Evolutionary conservation across 768 basidiomycete genomes (phyloP), one percentile per base, ranked within the genome.

Genomic region (Royoungia palumana): DNA sequence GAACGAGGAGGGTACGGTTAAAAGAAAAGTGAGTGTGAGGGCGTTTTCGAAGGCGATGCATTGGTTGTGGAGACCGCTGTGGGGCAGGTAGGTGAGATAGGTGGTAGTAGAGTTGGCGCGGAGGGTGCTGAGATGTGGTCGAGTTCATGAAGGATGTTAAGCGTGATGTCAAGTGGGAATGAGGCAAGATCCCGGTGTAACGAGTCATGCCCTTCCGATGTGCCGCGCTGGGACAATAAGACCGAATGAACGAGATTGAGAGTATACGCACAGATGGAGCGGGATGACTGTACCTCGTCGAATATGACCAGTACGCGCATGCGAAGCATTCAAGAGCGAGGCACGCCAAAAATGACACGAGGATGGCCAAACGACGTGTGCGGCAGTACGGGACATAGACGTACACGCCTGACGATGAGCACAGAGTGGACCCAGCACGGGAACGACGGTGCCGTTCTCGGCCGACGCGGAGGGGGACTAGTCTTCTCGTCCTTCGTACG

Each of bases 21-120:
- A 89, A 77, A 85, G 62, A 50, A 68, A 72, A 2, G 89, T 75
- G 43, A 92, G 76, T 17, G 83, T 72, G 17, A 91, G 75, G 3
- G 87, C 89, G 58, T 93, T 93, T 69, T 92, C 87, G 51, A 93
- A 76, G 16, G 87, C 83, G 55, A 93, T 89, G 28, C 88, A 83
- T 68, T 92, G 88, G 65, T 90, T 92, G 67, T 92, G 87, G 56
- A 88, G 85, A 3, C 88, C 87, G 54, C 86, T 88, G 63, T 92
- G 89, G 12, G 89, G 88, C 17, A 92, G 73, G 64, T 89, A 92
- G 17, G 87, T 74, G 17, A 93, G 66, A 64, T 77, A 92, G 44
- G 63, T 71, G 52, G 73, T 73, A 12, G 64, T 48, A 2, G 55
- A 54, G 47, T 69, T 63, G 2, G 40, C 41, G 21, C 47, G 53